phyloP scores from a whole-genome alignment of 2,329 filamentous ascomycete genomes.

The Talaromyces pinophilus region DNA sequence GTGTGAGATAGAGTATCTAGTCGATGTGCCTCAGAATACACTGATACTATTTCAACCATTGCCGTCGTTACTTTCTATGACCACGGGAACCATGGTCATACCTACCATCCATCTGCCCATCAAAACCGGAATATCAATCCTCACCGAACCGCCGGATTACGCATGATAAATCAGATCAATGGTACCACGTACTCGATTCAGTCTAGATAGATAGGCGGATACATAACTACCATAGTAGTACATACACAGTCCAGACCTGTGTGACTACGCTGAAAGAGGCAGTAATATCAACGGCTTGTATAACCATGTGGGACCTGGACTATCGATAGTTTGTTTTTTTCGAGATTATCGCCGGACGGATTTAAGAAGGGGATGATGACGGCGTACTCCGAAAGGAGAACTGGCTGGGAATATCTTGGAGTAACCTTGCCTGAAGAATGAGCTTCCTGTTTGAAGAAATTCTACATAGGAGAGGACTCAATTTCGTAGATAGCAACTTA shows the following conservation, averaged over 20 bases:
- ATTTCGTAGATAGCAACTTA: background rate
- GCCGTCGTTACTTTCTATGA: background rate
- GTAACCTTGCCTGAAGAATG: background rate
- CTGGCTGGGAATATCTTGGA: too few species aligned
- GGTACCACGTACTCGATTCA: background rate
- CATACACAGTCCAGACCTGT: background rate
- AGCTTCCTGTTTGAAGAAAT: background rate
- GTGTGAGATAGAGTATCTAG: background rate
- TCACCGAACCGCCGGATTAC: background rate
- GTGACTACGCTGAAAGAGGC: background rate
- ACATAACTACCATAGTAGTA: background rate
- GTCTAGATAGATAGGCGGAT: background rate
- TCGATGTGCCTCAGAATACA: background rate
- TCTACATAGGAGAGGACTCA: background rate
- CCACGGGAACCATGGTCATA: background rate
- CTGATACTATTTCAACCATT: background rate
- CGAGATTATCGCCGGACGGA: background rate
- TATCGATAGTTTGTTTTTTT: background rate
- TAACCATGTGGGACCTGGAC: background rate
- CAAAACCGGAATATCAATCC: background rate
- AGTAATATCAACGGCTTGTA: conserved; percentile 8
- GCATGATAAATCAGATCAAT: background rate
- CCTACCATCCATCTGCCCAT: background rate
- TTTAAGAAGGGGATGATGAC: background rate
- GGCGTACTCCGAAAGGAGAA: background rate